Evolutionary conservation across 768 basidiomycete genomes (phyloP), one percentile per base, ranked within the genome.

Genomic region (Lactarius tabidus): DNA sequence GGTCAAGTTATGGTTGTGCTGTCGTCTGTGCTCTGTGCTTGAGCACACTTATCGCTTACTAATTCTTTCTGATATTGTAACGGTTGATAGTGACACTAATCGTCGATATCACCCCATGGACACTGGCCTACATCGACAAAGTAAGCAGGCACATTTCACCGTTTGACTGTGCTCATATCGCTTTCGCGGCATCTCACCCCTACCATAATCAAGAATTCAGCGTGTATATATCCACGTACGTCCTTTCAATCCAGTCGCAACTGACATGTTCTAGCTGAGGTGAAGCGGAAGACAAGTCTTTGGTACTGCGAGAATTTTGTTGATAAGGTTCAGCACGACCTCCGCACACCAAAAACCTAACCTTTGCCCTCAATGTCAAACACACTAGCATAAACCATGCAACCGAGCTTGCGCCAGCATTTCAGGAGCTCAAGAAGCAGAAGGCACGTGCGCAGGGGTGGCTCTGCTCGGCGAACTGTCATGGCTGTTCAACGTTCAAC

Each of bases 401-500:
- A 38, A 81, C 84, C 35, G 98, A 99, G 75, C 78, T 99, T 45
- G 75, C 76, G 20, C 77, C 79, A n/a, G 76, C 93, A 6, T 81
- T 92, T 38, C 81, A 85, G 63, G 86, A 89, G 66, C 69, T 96
- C 60, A 70, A 73, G 62, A 85, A 85, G 78, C 81, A 85, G 70
- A 82, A 85, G 23, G 78, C 77, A 20, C 82, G 86, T 68, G 93
- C 90, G 1, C 75, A 91, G 48, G 87, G 1, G 83, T 98, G 5
- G 89, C 82, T 20, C 87, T 89, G 81, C 83, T 98, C 28, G 96
- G 98, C 74, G 96, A 98, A 74, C 86, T 96, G 57, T 94, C 93
- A 0, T 98, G 94, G 94, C 73, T n/a, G n/a, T n/a, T n/a, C n/a
- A n/a, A n/a, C 95, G 43, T 91, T 93, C 78, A 95, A 98, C 75